A percentile compares a stretch with the other conserved stretches of the same genome.
Conservation (phyloP, 495 filamentous ascomycete genomes). For the Bacidia gigantensis region DNA sequence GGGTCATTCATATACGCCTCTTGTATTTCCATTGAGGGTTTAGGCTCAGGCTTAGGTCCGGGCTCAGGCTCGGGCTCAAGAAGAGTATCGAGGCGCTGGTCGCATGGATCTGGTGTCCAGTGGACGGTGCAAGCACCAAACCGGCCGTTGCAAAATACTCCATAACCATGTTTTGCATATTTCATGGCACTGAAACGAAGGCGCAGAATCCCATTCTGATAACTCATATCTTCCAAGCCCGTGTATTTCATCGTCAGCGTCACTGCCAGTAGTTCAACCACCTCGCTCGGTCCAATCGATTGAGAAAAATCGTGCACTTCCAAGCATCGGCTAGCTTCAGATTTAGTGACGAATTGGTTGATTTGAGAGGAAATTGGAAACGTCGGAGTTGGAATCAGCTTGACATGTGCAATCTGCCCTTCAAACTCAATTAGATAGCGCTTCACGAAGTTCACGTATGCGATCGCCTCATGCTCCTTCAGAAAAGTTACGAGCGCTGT, state of each 20-base stretch:
- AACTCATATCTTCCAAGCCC: neutral
- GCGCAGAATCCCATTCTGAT: neutral
- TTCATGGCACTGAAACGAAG: neutral
- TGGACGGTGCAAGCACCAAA: conserved; percentile 3
- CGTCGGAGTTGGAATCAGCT: conserved; percentile 10
- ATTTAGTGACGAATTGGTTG: neutral
- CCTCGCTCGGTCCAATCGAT: neutral
- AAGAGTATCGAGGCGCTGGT: conserved; percentile 2
- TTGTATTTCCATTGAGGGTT: no score
- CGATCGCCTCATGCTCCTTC: conserved; percentile 2
- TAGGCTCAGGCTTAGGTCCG: no score
- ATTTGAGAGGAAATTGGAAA: conserved; percentile 5
- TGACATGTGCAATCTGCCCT: neutral
- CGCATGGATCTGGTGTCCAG: conserved; percentile 11
- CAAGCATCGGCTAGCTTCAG: conserved; percentile 12
- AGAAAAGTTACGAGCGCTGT: conserved; percentile 14
- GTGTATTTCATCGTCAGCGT: neutral
- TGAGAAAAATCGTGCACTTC: conserved; percentile 2
- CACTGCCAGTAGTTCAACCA: no score
- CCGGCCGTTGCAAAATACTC: neutral
- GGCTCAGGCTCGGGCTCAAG: neutral
- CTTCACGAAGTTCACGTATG: conserved; percentile 3
- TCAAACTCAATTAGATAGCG: neutral
- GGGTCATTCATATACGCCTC: neutral
- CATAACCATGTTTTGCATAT: neutral